A percentile compares a stretch with the other conserved stretches of the same genome.
Evolutionary conservation across 768 basidiomycete species (phyloP).

Genomic region (Boletus rufocinnamomeus): DNA sequence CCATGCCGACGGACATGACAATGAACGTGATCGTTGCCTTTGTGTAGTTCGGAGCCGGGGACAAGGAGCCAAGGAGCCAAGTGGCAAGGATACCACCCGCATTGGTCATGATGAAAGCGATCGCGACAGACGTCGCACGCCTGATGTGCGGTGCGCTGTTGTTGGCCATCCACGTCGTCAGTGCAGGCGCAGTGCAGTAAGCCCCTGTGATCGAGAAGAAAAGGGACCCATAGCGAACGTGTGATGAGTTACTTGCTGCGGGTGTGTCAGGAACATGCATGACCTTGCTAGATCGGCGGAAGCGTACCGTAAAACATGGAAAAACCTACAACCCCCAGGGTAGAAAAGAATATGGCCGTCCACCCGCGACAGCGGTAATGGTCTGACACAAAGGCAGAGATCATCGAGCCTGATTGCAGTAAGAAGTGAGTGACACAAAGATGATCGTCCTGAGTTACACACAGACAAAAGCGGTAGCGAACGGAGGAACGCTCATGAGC

Average conservation of each 20-base stretch:
- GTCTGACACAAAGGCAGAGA: conserved; percentile 53
- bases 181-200: background rate
- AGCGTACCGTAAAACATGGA: conserved; percentile 54
- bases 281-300: background rate
- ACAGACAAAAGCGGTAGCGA: conserved; percentile 51
- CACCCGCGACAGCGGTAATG: conserved; percentile 51
- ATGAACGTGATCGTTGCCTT: conserved; percentile 44
- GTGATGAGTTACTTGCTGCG: conserved; percentile 32
- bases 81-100: conserved; percentile 61
- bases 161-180: conserved; percentile 41
- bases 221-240: conserved; percentile 6
- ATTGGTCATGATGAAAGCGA: conserved; percentile 59
- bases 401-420: conserved; percentile 36
- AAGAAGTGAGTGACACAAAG: background rate
- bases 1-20: conserved; percentile 42
- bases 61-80: conserved; percentile 56
- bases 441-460: conserved; percentile 18
- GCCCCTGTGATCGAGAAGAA: background rate
- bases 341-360: conserved; percentile 35
- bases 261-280: background rate
- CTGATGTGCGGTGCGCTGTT: conserved; percentile 58
- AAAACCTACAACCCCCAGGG: conserved; percentile 50
- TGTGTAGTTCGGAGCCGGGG: conserved; percentile 50
- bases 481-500: conserved; percentile 63
- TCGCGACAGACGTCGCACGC: conserved; percentile 59